These are phyloP conservation scores for Candida oleophila DNA, from an alignment of 805 yeast genomes.

Conservation along the genomic window DNA sequence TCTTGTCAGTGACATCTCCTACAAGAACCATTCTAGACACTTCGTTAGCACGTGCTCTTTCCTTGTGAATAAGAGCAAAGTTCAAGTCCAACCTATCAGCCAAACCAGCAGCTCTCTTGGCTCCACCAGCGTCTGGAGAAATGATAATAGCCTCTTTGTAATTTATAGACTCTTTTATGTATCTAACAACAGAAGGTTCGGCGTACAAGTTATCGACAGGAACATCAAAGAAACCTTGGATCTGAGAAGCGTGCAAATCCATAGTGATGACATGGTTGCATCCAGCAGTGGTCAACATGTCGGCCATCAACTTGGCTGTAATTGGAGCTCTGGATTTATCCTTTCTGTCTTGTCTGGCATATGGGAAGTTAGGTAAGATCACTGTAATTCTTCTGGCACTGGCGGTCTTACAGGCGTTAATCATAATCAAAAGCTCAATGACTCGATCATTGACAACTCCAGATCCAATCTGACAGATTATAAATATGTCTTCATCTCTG, in stretches of 20 bases:
- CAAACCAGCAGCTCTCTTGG: slow-evolving; percentile 82
- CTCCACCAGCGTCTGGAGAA: slow-evolving; percentile 91
- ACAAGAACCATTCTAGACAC: slow-evolving; percentile 83
- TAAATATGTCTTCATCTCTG: slow-evolving; percentile 86
- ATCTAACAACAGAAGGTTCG: slow-evolving; percentile 77
- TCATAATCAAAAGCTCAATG: slow-evolving; percentile 72
- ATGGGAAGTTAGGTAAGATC: slow-evolving; percentile 79
- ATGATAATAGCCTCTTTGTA: slow-evolving; percentile 67
- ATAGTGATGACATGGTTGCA: slow-evolving; percentile 84
- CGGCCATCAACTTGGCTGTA: slow-evolving; percentile 82
- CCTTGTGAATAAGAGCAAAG: slow-evolving; percentile 83
- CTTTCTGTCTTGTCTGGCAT: slow-evolving; percentile 87
- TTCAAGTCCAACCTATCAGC: slow-evolving; percentile 78
- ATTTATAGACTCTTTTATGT: slow-evolving; percentile 62
- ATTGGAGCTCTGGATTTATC: slow-evolving; percentile 85
- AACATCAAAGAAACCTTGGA: slow-evolving; percentile 80
- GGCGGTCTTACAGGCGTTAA: slow-evolving; percentile 80
- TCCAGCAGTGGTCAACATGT: slow-evolving; percentile 79
- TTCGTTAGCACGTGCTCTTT: slow-evolving; percentile 79
- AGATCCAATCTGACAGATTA: slow-evolving; percentile 80
- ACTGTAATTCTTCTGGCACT: slow-evolving; percentile 82
- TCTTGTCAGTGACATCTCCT: slow-evolving; percentile 76
- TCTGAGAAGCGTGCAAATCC: slow-evolving; percentile 88
- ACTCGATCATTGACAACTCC: slow-evolving; percentile 77
- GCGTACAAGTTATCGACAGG: slow-evolving; percentile 86